Evolutionary conservation across 2,329 filamentous ascomycete species (phyloP).

Genomic region (Orbilia brochopaga): DNA sequence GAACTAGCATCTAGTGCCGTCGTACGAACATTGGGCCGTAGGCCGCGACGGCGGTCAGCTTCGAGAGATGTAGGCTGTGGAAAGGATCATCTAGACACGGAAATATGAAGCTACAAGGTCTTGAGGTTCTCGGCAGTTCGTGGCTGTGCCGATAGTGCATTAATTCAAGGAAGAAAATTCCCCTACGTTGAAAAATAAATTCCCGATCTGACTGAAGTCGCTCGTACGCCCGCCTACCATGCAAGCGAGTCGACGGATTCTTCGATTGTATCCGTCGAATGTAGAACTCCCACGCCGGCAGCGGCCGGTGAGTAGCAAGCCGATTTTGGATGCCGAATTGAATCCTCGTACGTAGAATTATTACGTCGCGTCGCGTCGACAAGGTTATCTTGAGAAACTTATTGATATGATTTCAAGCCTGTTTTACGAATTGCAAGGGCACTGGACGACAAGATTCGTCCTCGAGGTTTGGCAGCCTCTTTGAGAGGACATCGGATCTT

Average conservation of each 20-base stretch:
- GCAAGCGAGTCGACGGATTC: background rate
- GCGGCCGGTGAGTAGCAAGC: too few species aligned
- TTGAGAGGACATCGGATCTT: conserved; percentile 42
- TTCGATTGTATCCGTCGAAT: conserved; percentile 15
- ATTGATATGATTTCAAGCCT: conserved; percentile 28
- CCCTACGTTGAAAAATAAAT: conserved; percentile 29
- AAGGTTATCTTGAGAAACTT: conserved; percentile 11
- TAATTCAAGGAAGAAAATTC: conserved; percentile 15
- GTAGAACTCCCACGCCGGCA: conserved; percentile 3
- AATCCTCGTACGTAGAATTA: background rate
- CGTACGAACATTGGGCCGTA: conserved; percentile 34
- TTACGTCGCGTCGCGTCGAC: conserved; percentile 1
- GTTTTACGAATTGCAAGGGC: conserved; percentile 30
- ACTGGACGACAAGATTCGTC: conserved; percentile 10
- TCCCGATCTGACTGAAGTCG: conserved; percentile 11
- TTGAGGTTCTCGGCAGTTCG: conserved; percentile 6
- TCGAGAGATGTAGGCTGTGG: too few species aligned
- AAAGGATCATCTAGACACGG: conserved; percentile 33
- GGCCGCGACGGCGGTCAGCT: conserved; percentile 8
- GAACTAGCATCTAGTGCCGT: background rate
- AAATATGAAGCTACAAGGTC: conserved; percentile 9
- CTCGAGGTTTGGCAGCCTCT: conserved; percentile 19
- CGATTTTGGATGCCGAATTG: conserved; percentile 17
- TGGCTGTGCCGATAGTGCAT: conserved; percentile 32
- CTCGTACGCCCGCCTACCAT: background rate